phyloP scores from a whole-genome alignment of 768 basidiomycete species.

The Calvatia gigantea region DNA sequence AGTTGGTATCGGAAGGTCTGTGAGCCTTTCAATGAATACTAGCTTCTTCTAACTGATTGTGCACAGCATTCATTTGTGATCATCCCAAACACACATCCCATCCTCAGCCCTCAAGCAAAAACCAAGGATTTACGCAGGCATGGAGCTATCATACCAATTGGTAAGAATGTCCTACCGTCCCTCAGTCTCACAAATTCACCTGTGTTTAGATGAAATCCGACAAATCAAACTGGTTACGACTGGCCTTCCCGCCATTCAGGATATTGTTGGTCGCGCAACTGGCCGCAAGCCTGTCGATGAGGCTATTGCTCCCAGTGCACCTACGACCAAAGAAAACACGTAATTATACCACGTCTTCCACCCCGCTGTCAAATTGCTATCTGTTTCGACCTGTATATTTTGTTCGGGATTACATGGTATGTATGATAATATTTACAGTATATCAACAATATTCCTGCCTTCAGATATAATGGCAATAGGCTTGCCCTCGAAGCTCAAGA shows the following conservation, averaged over 20 bases:
- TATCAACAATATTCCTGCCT: conserved; percentile 9
- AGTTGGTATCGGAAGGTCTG: conserved; percentile 73
- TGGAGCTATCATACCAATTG: conserved; percentile 59
- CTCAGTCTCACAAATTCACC: background rate
- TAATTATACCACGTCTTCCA: background rate
- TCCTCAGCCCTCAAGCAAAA: conserved; percentile 38
- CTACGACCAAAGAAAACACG: background rate
- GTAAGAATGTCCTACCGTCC: conserved; percentile 32
- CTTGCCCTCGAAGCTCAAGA: conserved; percentile 38
- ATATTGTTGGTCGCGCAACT: conserved; percentile 42
- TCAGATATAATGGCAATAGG: conserved; percentile 34
- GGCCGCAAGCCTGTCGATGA: background rate
- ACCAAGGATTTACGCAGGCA: conserved; percentile 54
- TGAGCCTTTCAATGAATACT: background rate
- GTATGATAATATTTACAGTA: conserved; percentile 12
- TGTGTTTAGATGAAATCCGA: conserved; percentile 55
- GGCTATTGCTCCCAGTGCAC: background rate
- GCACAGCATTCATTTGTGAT: conserved; percentile 68
- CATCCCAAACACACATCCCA: conserved; percentile 60
- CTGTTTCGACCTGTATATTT: background rate
- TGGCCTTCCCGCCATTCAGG: conserved; percentile 60
- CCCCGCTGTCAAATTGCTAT: conserved; percentile 10
- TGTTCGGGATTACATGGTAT: background rate
- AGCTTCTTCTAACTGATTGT: background rate
- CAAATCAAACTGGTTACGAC: conserved; percentile 72